Conservation (phyloP, 306 rosid genomes). For the Benincasa hispida region DNA sequence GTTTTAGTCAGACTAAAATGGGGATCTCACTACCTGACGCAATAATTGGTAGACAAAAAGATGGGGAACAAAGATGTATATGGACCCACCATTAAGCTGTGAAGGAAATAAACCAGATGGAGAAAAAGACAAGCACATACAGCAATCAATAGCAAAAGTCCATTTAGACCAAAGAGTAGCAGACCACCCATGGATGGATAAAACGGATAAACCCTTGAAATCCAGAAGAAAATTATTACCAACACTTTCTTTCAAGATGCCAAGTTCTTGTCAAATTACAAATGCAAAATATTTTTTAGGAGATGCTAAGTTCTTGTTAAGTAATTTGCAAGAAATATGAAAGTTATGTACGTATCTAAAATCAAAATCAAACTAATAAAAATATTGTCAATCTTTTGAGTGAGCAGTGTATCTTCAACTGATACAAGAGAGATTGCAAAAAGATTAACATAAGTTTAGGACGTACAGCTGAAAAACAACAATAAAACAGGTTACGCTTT, state of each 20-base stretch:
- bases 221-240: neutral
- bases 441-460: neutral
- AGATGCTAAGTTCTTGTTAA: neutral
- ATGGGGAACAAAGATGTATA: neutral
- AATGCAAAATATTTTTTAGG: neutral
- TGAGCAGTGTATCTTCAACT: neutral
- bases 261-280: neutral
- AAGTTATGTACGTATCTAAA: neutral
- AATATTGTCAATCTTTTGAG: neutral
- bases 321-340: neutral
- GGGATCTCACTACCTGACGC: neutral
- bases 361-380: neutral
- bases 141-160: neutral
- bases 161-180: constrained; percentile 1
- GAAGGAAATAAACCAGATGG: neutral
- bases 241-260: neutral
- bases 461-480: neutral
- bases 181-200: neutral
- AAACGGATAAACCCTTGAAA: neutral
- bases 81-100: neutral
- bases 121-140: neutral
- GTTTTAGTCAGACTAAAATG: neutral
- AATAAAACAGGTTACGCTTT: constrained; percentile 34
- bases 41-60: neutral
- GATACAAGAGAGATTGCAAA: neutral